Conservation (phyloP, 371 early-diverging fungal genomes). For the Quaeritorhiza haematococci region DNA sequence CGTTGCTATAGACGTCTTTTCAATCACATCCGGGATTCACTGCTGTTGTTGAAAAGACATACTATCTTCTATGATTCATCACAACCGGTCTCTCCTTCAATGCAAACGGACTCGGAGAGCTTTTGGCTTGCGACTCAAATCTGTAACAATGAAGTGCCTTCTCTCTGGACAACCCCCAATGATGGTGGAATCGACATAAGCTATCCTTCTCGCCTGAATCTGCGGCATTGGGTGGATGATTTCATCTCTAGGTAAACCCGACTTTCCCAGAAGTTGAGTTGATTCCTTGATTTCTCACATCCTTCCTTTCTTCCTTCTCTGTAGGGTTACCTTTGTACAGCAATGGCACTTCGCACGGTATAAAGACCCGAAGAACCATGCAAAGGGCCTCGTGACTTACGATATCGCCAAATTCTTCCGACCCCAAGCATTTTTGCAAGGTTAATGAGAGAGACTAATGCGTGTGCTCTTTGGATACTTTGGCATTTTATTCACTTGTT, state of each 20-base stretch:
- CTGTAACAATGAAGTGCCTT: constrained; percentile 5
- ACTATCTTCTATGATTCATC: too few species aligned
- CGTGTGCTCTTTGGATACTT: not conserved
- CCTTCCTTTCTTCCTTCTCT: too few species aligned
- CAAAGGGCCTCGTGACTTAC: constrained; percentile 6
- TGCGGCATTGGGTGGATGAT: constrained; percentile 16
- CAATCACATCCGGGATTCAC: too few species aligned
- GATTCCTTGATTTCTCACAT: not conserved
- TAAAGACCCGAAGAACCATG: not conserved
- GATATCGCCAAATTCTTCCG: constrained; percentile 21
- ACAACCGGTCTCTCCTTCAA: too few species aligned
- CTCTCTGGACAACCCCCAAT: constrained; percentile 1
- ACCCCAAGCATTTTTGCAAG: constrained; percentile 23
- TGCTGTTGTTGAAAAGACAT: too few species aligned
- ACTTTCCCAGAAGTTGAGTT: not conserved
- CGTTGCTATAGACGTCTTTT: too few species aligned
- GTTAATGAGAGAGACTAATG: constrained; percentile 8
- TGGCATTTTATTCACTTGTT: not conserved
- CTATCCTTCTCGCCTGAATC: not conserved
- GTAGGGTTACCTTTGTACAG: constrained; percentile 14
- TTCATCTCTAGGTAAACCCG: not conserved
- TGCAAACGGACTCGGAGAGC: too few species aligned
- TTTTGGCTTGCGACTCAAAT: too few species aligned
- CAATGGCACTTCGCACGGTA: constrained; percentile 13
- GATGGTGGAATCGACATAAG: not conserved